Evolutionary conservation across 805 yeast species (phyloP), one percentile per base, ranked within the genome.

Genomic region (Priceomyces carsonii): DNA sequence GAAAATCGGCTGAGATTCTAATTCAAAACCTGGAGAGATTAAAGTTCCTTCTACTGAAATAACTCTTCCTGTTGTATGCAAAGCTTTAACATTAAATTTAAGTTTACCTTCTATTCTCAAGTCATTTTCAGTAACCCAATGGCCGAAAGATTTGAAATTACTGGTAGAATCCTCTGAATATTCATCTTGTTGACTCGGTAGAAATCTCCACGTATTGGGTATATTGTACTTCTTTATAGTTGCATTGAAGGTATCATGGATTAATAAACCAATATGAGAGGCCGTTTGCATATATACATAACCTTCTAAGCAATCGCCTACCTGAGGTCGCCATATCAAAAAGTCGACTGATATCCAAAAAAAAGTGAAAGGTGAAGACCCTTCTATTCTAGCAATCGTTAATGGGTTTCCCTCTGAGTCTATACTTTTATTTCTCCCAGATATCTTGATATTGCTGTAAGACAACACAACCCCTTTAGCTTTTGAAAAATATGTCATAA

Each of bases 211-310:
- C 30, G 70, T 75, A 26, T 68, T 63, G n/a, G 99, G 99, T 42
- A 93, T 89, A 49, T 79, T 81, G 55, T 75, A 81, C 56, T 85
- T 80, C 61, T 85, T 87, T 44, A 93, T 87, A 29, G 91, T 80
- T 15, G 97, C 97, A 63, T 93, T 93, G 69, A 93, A 93, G 1
- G 95, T 87, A 63, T 93, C 98, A 57, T 87, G 90, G 32, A 93
- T 72, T 45, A 93, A 73, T 42, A 93, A 69, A 41, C 97, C 98
- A 50, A 93, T 84, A 57, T 93, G 99, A 6, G 96, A 83, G 12
- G 95, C 95, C 3, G 96, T 82, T 66, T 91, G 97, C 77, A 91
- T 81, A 66, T 87, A 88, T 36, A 84, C 75, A 69, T 80, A 75
- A 8, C 99, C 99, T 59, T 90, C 95, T 13, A 93, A 63, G 1